These are phyloP conservation scores for Penicillium capsulatum DNA, from an alignment of 2,329 filamentous ascomycete genomes.

Conservation along the genomic window DNA sequence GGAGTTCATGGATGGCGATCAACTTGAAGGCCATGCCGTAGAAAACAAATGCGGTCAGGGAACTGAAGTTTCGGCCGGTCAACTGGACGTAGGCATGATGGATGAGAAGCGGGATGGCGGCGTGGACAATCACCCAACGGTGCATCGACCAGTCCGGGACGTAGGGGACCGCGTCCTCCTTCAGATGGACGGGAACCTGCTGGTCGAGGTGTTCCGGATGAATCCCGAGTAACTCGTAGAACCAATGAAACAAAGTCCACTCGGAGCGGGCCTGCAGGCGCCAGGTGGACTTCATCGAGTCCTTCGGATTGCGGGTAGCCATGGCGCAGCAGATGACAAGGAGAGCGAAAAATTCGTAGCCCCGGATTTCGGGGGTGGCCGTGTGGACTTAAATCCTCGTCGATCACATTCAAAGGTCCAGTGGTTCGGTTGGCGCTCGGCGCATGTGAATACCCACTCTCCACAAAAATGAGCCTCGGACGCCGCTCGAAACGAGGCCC, in stretches of 20 bases:
- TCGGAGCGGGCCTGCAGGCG: slow-evolving; percentile 20
- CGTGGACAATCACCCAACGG: slow-evolving; percentile 23
- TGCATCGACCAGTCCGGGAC: slow-evolving; percentile 24
- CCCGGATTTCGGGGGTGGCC: neutral
- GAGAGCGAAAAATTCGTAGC: neutral
- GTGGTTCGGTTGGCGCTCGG: slow-evolving; percentile 8
- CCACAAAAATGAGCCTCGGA: slow-evolving; percentile 17
- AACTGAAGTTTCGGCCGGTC: slow-evolving; percentile 20
- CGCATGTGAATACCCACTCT: slow-evolving; percentile 23
- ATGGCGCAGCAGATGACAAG: slow-evolving; percentile 2
- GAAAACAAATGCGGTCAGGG: slow-evolving; percentile 19
- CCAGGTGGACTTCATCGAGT: slow-evolving; percentile 30
- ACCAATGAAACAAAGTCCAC: slow-evolving; percentile 25
- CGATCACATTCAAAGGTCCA: slow-evolving; percentile 14
- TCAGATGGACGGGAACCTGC: slow-evolving; percentile 18
- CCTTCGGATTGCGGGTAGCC: slow-evolving; percentile 21
- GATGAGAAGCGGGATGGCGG: slow-evolving; percentile 20
- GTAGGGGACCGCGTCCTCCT: slow-evolving; percentile 22
- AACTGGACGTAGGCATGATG: slow-evolving; percentile 22
- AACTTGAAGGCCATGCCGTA: slow-evolving; percentile 23
- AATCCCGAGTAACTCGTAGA: slow-evolving; percentile 23
- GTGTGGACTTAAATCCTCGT: slow-evolving; percentile 16
- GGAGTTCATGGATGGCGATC: slow-evolving; percentile 25
- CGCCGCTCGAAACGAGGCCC: neutral
- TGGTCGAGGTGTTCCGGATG: slow-evolving; percentile 21